Percentiles rank a stretch among this genome's conserved stretches.
phyloP scores from a whole-genome alignment of 257 asterid species.

The Solanum bulbocastanum region DNA sequence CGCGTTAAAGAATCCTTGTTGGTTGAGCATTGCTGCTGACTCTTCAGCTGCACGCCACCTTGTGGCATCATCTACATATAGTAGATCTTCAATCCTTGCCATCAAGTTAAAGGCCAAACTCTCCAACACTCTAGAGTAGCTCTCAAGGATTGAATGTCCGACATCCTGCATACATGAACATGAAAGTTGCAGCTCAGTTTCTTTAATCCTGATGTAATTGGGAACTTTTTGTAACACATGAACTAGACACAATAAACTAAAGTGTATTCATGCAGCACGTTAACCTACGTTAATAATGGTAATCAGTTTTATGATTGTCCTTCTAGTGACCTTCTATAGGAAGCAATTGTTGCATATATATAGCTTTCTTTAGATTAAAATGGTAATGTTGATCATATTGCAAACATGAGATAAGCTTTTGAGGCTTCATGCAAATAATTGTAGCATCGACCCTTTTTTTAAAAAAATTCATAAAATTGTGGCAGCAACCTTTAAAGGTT shows the following conservation, averaged over 20 bases:
- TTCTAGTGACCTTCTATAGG: background rate
- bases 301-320: background rate
- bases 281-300: background rate
- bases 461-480: background rate
- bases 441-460: background rate
- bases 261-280: background rate
- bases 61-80: conserved; percentile 78
- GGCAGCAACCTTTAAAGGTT: background rate
- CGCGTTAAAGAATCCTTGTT: conserved; percentile 18
- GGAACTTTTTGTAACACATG: background rate
- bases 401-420: background rate
- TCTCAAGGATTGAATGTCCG: conserved; percentile 92
- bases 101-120: conserved; percentile 71
- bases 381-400: background rate
- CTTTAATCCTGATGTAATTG: background rate
- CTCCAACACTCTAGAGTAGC: conserved; percentile 92
- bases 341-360: background rate
- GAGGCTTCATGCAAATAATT: background rate
- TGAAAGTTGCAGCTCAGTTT: background rate
- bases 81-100: conserved; percentile 81
- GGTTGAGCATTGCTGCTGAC: conserved; percentile 18
- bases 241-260: background rate
- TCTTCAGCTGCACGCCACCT: conserved; percentile 52
- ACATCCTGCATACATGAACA: conserved; percentile 49
- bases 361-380: background rate